Percentiles rank a stretch among this genome's conserved stretches.
Conservation (phyloP, 805 yeast species). For the Kuraishia borneana region DNA sequence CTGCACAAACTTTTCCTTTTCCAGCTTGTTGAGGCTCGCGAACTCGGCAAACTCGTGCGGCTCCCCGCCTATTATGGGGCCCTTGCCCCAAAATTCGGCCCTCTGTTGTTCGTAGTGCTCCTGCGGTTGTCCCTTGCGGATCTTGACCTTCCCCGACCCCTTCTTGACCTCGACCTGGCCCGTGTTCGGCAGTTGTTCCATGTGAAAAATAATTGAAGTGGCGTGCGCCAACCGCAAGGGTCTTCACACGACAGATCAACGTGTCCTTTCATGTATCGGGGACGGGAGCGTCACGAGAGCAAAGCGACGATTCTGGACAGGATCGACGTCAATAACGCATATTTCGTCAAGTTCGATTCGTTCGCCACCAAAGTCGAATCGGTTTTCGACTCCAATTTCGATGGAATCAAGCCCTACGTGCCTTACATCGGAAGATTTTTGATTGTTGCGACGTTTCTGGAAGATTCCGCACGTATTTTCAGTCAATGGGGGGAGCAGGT, state of each 20-base stretch:
- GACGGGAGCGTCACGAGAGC: too few relatives aligned
- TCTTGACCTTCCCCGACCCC: slow-evolving; percentile 32
- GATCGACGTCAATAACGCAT: slow-evolving; percentile 12
- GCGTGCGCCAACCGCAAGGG: too few relatives aligned
- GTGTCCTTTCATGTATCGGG: too few relatives aligned
- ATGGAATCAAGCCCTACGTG: slow-evolving; percentile 57
- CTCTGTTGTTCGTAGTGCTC: slow-evolving; percentile 49
- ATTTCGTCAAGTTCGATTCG: slow-evolving; percentile 31
- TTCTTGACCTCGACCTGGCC: slow-evolving; percentile 34
- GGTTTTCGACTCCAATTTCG: slow-evolving; percentile 34
- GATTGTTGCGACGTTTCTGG: slow-evolving; percentile 88
- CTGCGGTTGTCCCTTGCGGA: slow-evolving; percentile 61
- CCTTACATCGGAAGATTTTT: slow-evolving; percentile 84
- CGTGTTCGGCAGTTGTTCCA: too few relatives aligned
- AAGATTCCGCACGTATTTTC: slow-evolving; percentile 74
- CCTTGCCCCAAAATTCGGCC: slow-evolving; percentile 34
- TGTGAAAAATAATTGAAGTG: too few relatives aligned
- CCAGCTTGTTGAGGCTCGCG: slow-evolving; percentile 28
- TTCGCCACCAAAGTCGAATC: slow-evolving; percentile 45
- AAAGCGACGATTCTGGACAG: background rate
- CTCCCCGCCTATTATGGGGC: slow-evolving; percentile 44
- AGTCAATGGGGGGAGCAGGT: slow-evolving; percentile 91
- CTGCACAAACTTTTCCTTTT: slow-evolving; percentile 42
- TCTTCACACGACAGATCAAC: too few relatives aligned
- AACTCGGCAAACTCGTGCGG: background rate